These are phyloP conservation scores for Pseudocercospora fuligena DNA, from an alignment of 2,329 filamentous ascomycete species.

Conservation along the genomic window DNA sequence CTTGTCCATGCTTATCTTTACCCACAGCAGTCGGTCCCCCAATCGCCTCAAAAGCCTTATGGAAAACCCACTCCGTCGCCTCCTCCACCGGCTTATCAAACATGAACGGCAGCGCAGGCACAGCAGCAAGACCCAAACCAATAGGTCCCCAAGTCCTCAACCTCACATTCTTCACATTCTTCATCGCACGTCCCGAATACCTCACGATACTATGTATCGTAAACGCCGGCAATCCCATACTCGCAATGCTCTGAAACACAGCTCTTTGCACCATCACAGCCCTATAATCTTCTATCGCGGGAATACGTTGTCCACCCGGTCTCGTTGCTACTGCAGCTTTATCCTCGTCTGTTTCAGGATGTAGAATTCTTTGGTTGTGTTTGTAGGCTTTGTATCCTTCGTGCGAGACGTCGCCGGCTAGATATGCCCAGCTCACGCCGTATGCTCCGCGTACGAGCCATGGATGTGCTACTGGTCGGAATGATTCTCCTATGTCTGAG, in stretches of 20 bases:
- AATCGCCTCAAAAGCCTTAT: constrained; percentile 75
- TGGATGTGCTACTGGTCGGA: constrained; percentile 89
- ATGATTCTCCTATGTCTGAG: constrained; percentile 91
- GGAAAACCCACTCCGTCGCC: constrained; percentile 88
- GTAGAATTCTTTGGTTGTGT: constrained; percentile 76
- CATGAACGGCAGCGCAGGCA: constrained; percentile 80
- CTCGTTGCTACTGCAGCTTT: constrained; percentile 21
- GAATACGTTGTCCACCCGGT: constrained; percentile 46
- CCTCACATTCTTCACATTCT: constrained; percentile 74
- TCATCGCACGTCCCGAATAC: constrained; percentile 86
- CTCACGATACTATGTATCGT: constrained; percentile 92
- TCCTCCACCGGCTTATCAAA: constrained; percentile 94
- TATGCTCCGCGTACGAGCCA: constrained; percentile 82
- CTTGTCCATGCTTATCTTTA: constrained; percentile 45
- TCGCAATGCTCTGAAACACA: constrained; percentile 87
- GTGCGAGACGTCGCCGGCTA: constrained; percentile 85
- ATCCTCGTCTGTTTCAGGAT: constrained; percentile 64
- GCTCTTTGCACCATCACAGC: constrained; percentile 89
- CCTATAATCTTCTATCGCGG: constrained; percentile 85
- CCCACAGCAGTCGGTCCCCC: constrained; percentile 67
- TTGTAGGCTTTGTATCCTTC: constrained; percentile 96
- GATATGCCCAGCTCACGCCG: constrained; percentile 88
- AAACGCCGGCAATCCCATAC: constrained; percentile 91
- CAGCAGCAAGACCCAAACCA: constrained; percentile 68
- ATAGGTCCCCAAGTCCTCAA: constrained; percentile 89